These are phyloP conservation scores for Craterostigma plantagineum DNA, from an alignment of 257 asterid genomes.

Conservation along the genomic window DNA sequence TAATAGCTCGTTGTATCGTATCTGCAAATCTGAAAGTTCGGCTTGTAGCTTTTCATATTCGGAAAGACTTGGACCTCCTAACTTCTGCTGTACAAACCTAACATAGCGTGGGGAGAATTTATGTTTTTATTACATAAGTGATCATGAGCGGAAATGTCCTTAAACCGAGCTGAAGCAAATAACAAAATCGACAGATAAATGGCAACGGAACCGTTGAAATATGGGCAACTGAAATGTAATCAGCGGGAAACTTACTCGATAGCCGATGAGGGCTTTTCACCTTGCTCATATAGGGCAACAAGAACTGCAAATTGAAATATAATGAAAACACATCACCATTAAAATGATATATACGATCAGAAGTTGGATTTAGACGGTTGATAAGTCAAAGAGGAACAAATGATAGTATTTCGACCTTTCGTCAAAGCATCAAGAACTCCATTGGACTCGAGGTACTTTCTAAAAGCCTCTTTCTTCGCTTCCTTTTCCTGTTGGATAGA, in stretches of 20 bases:
- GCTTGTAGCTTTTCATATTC: conserved; percentile 78
- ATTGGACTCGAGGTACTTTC: conserved; percentile 74
- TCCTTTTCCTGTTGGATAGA: conserved; percentile 52
- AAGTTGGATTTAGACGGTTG: neutral
- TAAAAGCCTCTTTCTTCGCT: conserved; percentile 88
- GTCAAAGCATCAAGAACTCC: conserved; percentile 88
- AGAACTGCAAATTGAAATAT: conserved; percentile 30
- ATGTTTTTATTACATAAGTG: no score
- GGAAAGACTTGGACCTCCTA: conserved; percentile 72
- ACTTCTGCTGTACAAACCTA: conserved; percentile 82
- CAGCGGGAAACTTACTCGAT: conserved; percentile 46
- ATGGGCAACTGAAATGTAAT: neutral
- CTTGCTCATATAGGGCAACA: conserved; percentile 80
- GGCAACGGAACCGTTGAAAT: neutral
- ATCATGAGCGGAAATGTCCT: no score
- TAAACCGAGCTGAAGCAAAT: no score
- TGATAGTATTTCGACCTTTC: conserved; percentile 32
- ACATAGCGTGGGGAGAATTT: neutral
- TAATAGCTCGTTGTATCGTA: conserved; percentile 38
- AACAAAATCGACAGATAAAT: neutral
- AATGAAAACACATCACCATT: conserved; percentile 6
- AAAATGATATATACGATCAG: neutral
- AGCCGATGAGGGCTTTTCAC: conserved; percentile 85
- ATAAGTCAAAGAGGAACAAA: conserved; percentile 2
- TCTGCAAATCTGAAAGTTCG: conserved; percentile 51